Evolutionary conservation across 805 yeast species (phyloP).

Genomic region (Candida glaebosa): DNA sequence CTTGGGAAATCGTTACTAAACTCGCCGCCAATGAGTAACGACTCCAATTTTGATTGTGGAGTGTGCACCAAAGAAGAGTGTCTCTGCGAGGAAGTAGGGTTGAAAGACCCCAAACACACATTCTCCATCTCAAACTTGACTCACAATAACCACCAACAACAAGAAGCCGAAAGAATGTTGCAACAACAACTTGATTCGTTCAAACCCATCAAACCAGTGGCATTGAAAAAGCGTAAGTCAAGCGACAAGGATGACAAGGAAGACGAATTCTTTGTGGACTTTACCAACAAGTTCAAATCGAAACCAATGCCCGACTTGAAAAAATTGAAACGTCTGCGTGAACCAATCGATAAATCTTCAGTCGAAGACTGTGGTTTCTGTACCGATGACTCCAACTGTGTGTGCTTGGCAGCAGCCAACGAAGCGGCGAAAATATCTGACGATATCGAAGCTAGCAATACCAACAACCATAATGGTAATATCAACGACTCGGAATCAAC

Average conservation of each 20-base stretch:
- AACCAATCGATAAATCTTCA: slow-evolving; percentile 42
- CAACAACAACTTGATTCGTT: slow-evolving; percentile 40
- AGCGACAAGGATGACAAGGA: slow-evolving; percentile 8
- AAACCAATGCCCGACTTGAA: slow-evolving; percentile 37
- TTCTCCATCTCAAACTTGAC: slow-evolving; percentile 1
- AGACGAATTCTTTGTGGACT: slow-evolving; percentile 46
- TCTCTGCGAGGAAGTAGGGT: slow-evolving; percentile 55
- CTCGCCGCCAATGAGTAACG: slow-evolving; percentile 10
- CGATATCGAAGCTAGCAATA: slow-evolving; percentile 8
- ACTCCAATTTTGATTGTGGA: slow-evolving; percentile 48
- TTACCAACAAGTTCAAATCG: slow-evolving; percentile 45
- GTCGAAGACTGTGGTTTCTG: slow-evolving; percentile 90
- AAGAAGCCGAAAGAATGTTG: slow-evolving; percentile 11
- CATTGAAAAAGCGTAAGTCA: slow-evolving; percentile 41
- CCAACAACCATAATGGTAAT: no score
- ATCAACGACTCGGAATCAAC: slow-evolving; percentile 31
- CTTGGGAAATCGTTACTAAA: slow-evolving; percentile 14
- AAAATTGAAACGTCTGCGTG: slow-evolving; percentile 18
- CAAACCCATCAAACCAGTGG: slow-evolving; percentile 66
- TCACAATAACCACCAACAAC: background rate
- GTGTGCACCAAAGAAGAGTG: slow-evolving; percentile 70
- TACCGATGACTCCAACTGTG: slow-evolving; percentile 87
- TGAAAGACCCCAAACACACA: slow-evolving; percentile 22
- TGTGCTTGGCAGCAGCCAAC: slow-evolving; percentile 76
- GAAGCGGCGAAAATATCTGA: slow-evolving; percentile 41